These are phyloP conservation scores for Nepenthes alata DNA, from an alignment of 179 eudicot genomes.

Conservation along the genomic window DNA sequence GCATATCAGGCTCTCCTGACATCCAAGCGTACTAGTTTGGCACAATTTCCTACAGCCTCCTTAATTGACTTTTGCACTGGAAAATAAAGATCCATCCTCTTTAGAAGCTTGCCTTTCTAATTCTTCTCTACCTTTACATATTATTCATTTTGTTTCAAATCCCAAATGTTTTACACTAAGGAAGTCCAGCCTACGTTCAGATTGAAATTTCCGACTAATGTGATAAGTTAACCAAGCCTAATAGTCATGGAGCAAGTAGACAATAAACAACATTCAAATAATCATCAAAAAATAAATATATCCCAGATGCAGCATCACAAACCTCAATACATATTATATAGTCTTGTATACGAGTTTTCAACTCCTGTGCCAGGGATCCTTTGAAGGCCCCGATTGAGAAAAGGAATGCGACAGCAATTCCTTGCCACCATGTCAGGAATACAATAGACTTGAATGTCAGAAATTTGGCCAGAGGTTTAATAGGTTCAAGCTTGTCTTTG, in stretches of 20 bases:
- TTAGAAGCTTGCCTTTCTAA: no score
- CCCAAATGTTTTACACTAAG: background rate
- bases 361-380: conserved; percentile 85
- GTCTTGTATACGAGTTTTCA: conserved; percentile 86
- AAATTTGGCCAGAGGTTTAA: conserved; percentile 93
- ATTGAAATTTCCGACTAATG: no score
- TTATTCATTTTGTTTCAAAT: background rate
- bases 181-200: background rate
- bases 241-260: background rate
- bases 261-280: background rate
- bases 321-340: conserved; percentile 96
- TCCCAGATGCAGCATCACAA: conserved; percentile 1
- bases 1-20: no score
- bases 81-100: no score
- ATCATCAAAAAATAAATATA: background rate
- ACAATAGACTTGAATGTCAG: conserved; percentile 94
- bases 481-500: conserved; percentile 74
- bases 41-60: no score
- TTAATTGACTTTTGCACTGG: no score
- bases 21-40: no score
- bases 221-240: no score
- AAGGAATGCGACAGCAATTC: conserved; percentile 78
- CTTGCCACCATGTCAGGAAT: conserved; percentile 99
- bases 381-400: conserved; percentile 88
- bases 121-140: background rate